Evolutionary conservation across 805 yeast species (phyloP), one percentile per base, ranked within the genome.

Genomic region (Yamadazyma laniorum): DNA sequence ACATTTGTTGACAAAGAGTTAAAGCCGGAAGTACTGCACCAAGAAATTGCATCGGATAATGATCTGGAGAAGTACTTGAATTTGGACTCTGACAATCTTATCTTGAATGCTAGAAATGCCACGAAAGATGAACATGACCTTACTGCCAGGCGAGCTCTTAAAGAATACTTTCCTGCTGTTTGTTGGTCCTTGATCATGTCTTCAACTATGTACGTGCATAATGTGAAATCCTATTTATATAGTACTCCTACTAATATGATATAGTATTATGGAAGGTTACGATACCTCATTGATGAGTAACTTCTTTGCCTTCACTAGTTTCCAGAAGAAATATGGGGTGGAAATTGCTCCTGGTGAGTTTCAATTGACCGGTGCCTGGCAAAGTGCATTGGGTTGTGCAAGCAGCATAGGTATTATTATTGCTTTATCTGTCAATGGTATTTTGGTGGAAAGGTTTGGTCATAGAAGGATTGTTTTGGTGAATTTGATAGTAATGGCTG

Each of bases 111-210:
- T 6, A 44, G 42, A 23, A 44, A 36, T 12, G 59, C 54, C 16
- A 45, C 52, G 5, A 41, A 37, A n/a, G 39, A 35, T n/a, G 56
- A 55, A 28, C 58, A 53, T 40, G 40, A 32, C 1, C 30, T 55
- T 32, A 43, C 50, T 1, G 34, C 48, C 5, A 15, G 43, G 35
- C 56, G 65, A 34, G 72, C 69, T 28, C 27, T 68, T 11, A 57
- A 48, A 39, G 55, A 58, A 7, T 67, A 66, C 46, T 69, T 66
- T 13, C 55, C 51, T 28, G 66, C 71, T 3, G 53, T 55, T 4
- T 40, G 59, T 45, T 74, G 79, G 79, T 70, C 77, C 2, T 42
- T 68, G 18, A 49, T 70, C 28, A 55, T 73, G 40, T 59, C 73
- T 8, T 44, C 69, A 6, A 67, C 69, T 17, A 53, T 70, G 29